Evolutionary conservation across 768 basidiomycete species (phyloP), one percentile per base, ranked within the genome.

Genomic region (Phylloporus scabripes): DNA sequence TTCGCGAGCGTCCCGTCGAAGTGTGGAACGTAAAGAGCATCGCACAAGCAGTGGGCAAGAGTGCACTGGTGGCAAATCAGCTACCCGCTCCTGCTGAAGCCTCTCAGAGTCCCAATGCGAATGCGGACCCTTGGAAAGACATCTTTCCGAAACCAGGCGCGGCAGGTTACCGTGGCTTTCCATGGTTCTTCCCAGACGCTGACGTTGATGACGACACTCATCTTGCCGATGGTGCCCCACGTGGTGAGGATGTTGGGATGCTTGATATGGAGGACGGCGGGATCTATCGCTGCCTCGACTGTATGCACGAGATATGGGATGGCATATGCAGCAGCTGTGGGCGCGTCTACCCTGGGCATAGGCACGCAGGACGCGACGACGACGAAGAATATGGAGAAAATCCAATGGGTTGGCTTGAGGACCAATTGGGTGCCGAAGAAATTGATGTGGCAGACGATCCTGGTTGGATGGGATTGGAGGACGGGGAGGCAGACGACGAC

Each of bases 291-390:
- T 92, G 89, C 61, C 59, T 80, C 14, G 81, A 82, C 37, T 91
- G 87, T 54, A 76, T 82, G 73, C 81, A 90, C 59, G 89, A 92
- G 67, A 85, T 92, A 52, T 80, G 76, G 77, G 80, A 73, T 51
- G 85, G 84, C 1, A 61, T 73, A 18, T 92, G 89, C 59, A 74
- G 80, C 4, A 59, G 60, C 10, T 91, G 89, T 55, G 71, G 76
- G 24, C 74, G 85, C 29, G 64, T 63, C 17, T 88, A 87, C 57
- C 71, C 70, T 3, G 83, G 79, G 1, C 84, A 85, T 45, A 37
- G 57, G 42, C 60, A 48, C 12, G 53, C 55, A 33, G 57, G 24
- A 14, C 21, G 5, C 21, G 61, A 61, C 42, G 64, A 58, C 11
- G 60, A 60, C 5, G 62, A 61, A 40, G 69, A 59, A 6, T 56